These are phyloP conservation scores for Chromera velia DNA, from an alignment of 73 alveolate species.

Conservation along the genomic window DNA sequence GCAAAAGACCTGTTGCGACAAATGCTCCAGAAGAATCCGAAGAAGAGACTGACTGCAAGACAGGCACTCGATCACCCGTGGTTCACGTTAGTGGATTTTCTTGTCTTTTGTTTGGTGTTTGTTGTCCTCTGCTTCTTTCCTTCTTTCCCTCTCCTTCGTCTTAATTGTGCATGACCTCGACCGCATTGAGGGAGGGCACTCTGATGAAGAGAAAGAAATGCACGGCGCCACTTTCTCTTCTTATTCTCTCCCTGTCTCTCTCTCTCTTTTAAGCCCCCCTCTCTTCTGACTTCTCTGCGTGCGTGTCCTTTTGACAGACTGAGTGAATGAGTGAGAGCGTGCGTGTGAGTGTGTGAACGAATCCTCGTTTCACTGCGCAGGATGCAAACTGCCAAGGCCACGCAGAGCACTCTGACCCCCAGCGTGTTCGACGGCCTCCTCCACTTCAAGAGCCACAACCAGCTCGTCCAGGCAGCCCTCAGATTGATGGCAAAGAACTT, in stretches of 20 bases:
- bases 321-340: neutral
- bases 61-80: neutral
- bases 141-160: too few species aligned
- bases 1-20: too few species aligned
- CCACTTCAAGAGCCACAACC: neutral
- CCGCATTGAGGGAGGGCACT: too few species aligned
- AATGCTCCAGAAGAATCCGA: neutral
- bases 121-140: too few species aligned
- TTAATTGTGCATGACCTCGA: too few species aligned
- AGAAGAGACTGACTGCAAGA: neutral
- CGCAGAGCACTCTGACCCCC: neutral
- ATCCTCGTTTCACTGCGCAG: neutral
- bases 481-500: neutral
- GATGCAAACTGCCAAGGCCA: neutral
- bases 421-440: neutral
- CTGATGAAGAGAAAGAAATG: too few species aligned
- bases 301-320: neutral
- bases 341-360: neutral
- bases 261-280: too few species aligned
- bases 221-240: too few species aligned
- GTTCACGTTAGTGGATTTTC: too few species aligned
- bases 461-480: neutral
- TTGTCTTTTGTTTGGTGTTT: too few species aligned
- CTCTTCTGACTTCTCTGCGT: neutral
- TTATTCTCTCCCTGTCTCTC: too few species aligned